Percentiles rank a stretch among this genome's conserved stretches.
phyloP scores from a whole-genome alignment of 148 eudicot species.

The Rhododendron henanense region DNA sequence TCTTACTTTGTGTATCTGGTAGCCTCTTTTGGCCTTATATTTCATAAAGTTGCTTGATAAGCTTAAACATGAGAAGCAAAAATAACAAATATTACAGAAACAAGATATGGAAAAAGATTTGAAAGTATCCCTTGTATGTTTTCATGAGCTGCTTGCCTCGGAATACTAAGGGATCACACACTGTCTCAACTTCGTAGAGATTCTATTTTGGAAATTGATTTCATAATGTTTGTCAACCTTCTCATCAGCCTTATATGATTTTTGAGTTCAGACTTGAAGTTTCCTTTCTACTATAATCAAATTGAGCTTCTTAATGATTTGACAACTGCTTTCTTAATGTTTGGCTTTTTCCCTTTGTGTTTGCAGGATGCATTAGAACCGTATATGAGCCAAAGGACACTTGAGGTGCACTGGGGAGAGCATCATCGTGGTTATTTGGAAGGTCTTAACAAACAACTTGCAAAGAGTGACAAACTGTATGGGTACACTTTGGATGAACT shows the following conservation, averaged over 20 bases:
- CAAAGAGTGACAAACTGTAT: constrained; percentile 64
- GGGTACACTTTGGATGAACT: constrained; percentile 90
- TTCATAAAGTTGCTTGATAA: neutral
- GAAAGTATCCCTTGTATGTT: neutral
- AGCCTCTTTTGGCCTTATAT: neutral
- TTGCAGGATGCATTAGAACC: constrained; percentile 92
- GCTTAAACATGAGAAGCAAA: neutral
- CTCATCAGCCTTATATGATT: neutral
- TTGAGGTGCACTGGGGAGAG: constrained; percentile 84
- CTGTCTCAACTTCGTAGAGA: neutral
- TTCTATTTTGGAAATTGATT: neutral
- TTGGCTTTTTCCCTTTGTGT: constrained; percentile 1
- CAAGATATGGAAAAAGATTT: neutral
- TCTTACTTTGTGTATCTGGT: neutral
- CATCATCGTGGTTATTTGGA: constrained; percentile 80
- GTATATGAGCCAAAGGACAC: constrained; percentile 71
- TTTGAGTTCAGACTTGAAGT: neutral
- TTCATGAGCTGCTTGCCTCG: neutral
- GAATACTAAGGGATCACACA: neutral
- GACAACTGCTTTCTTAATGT: neutral
- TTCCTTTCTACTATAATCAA: neutral
- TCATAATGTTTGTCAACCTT: neutral
- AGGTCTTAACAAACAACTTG: constrained; percentile 65
- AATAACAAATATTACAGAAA: neutral
- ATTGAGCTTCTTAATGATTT: neutral